Evolutionary conservation across 345 rosid species (phyloP).

Genomic region (Dimocarpus longan): DNA sequence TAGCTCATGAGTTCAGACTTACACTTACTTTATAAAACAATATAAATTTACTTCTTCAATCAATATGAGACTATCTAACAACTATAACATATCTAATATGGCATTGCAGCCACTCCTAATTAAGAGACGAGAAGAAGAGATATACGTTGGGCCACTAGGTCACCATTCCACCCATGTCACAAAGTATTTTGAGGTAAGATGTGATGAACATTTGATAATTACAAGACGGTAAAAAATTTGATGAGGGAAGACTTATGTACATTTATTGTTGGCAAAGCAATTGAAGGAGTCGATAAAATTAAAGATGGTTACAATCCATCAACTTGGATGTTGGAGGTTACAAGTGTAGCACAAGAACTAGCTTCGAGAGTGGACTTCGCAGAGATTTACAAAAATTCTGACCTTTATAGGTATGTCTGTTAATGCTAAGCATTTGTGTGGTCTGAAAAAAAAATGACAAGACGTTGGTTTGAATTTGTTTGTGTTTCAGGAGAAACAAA

Average conservation of each 20-base stretch:
- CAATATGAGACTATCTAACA: too few species aligned
- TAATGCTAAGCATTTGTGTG: not conserved
- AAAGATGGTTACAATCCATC: constrained; percentile 84
- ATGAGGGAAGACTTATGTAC: not conserved
- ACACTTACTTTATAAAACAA: too few species aligned
- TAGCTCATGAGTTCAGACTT: too few species aligned
- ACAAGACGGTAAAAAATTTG: not conserved
- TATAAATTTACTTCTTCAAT: too few species aligned
- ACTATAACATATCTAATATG: not conserved
- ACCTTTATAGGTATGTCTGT: constrained; percentile 48
- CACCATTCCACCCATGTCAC: constrained; percentile 58
- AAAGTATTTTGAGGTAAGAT: constrained; percentile 70
- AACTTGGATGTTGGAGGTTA: constrained; percentile 90
- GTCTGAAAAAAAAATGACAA: not conserved
- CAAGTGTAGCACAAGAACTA: constrained; percentile 58
- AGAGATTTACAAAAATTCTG: constrained; percentile 57
- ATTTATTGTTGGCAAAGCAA: constrained; percentile 34
- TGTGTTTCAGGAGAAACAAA: constrained; percentile 65
- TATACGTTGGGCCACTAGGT: constrained; percentile 82
- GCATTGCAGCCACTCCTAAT: constrained; percentile 61
- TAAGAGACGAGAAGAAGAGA: constrained; percentile 81
- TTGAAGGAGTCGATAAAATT: constrained; percentile 64
- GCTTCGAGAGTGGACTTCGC: constrained; percentile 64
- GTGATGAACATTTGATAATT: not conserved
- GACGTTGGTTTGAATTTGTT: not conserved